Percentiles rank a stretch among this genome's conserved stretches.
phyloP scores from a whole-genome alignment of 106 monocot species.

The Acanthochlamys bracteata region DNA sequence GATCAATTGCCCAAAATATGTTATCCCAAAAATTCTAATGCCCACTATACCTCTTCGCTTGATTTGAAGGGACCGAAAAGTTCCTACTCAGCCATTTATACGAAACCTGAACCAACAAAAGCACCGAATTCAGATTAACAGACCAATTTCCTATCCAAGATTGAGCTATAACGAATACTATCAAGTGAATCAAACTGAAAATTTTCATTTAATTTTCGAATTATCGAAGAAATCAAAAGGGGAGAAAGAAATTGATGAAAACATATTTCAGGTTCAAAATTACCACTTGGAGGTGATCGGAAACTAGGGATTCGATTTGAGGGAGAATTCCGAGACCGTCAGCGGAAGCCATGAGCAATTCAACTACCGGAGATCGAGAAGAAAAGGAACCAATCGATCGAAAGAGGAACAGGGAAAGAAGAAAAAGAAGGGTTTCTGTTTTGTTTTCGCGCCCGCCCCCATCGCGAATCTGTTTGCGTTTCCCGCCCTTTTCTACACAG shows the following conservation, averaged over 20 bases:
- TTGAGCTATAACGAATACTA: no score
- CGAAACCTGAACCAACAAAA: constrained; percentile 51
- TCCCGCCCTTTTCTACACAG: no score
- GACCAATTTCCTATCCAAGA: no score
- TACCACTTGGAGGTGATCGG: constrained; percentile 70
- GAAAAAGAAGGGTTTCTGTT: no score
- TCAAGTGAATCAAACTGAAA: no score
- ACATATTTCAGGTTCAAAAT: background rate
- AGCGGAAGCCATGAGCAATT: constrained; percentile 28
- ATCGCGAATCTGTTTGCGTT: no score
- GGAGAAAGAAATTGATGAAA: background rate
- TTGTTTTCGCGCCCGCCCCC: no score
- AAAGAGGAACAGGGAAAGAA: no score
- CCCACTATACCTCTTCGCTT: constrained; percentile 61
- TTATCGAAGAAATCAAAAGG: background rate
- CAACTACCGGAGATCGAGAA: no score
- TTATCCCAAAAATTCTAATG: background rate
- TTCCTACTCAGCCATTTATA: constrained; percentile 99
- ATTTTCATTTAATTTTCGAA: no score
- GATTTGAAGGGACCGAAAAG: constrained; percentile 77
- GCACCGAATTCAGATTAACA: no score
- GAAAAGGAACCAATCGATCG: no score
- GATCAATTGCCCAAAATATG: background rate
- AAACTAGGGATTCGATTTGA: constrained; percentile 55
- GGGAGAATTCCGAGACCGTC: constrained; percentile 40